Conservation (phyloP, 2,329 filamentous ascomycete genomes). For the Ilyonectria robusta region DNA sequence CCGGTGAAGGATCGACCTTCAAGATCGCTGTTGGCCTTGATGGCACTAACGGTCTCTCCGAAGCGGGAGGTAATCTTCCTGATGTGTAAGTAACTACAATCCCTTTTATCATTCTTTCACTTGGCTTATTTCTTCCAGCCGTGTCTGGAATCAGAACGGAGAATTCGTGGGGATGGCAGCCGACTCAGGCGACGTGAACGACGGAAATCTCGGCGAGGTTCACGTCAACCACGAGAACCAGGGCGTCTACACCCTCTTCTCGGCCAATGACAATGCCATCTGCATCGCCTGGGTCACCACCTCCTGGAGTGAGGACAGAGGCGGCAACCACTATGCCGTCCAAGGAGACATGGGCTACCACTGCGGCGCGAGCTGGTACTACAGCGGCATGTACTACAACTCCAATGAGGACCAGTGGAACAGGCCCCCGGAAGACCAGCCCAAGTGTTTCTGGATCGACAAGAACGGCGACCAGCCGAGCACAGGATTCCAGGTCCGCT, state of each 20-base stretch:
- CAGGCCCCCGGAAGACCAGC: neutral
- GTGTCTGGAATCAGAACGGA: constrained; percentile 8
- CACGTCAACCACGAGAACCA: constrained; percentile 5
- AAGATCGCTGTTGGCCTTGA: constrained; percentile 13
- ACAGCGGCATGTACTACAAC: neutral
- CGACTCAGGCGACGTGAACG: neutral
- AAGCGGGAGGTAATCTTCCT: constrained; percentile 2
- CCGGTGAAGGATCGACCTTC: neutral
- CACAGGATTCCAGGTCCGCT: constrained; percentile 11
- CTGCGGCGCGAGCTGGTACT: constrained; percentile 9
- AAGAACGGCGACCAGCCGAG: neutral
- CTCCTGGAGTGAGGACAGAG: constrained; percentile 7
- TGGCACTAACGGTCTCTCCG: neutral
- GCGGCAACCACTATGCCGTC: constrained; percentile 6
- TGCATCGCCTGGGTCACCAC: constrained; percentile 1
- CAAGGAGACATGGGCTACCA: constrained; percentile 9
- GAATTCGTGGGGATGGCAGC: neutral
- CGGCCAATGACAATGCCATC: constrained; percentile 8
- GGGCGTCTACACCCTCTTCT: constrained; percentile 10
- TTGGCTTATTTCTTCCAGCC: neutral
- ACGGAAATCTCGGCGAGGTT: constrained; percentile 2
- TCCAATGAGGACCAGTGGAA: neutral
- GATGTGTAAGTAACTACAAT: neutral
- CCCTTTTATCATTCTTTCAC: neutral
- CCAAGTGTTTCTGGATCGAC: constrained; percentile 13